Evolutionary conservation across 2,329 filamentous ascomycete species (phyloP), one percentile per base, ranked within the genome.

Genomic region (Fusarium redolens): DNA sequence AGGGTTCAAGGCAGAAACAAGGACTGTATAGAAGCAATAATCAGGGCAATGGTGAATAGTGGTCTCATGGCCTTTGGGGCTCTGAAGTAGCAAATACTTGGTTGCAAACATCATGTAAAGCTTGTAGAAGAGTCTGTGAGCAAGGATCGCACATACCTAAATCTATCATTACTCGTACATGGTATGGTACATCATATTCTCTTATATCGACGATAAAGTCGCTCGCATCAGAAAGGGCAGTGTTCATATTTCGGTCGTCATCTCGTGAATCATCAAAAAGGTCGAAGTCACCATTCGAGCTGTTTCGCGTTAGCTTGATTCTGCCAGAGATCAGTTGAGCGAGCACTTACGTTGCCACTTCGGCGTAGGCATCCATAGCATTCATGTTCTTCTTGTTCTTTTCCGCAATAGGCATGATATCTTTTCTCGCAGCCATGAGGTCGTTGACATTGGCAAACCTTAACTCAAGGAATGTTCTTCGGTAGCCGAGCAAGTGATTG

Each of bases 1-100:
- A 18, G 35, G n/a, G 22, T 20, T 31, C 11, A 37, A 48, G 38
- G 51, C 17, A 44, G 58, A 5, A 48, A 56, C 20, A 56, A 72
- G 61, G 14, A 35, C 4, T 45, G 45, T 30, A 20, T 25, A 41
- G 30, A 58, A 61, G 45, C 40, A 59, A 56, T 80, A 83, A 91
- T 97, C 94, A 97, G 94, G 89, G 90, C 90, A 90, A 89, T 88
- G 93, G 95, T 96, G 93, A 93, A 80, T 91, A 90, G 87, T 88
- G 91, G 94, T 99, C 96, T 99, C 96, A 98, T 97, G 85, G 94
- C 95, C 90, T 84, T 85, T 43, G 22, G 81, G 91, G 94, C 95
- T 99, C 96, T 98, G 96, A 98, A 99, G 96, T 98, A 98, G 96
- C 96, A 98, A 98, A 98, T 98, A 98, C 95, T 94, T 95, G 88